These are phyloP conservation scores for Suillus decipiens DNA, from an alignment of 768 basidiomycete species.

Conservation along the genomic window DNA sequence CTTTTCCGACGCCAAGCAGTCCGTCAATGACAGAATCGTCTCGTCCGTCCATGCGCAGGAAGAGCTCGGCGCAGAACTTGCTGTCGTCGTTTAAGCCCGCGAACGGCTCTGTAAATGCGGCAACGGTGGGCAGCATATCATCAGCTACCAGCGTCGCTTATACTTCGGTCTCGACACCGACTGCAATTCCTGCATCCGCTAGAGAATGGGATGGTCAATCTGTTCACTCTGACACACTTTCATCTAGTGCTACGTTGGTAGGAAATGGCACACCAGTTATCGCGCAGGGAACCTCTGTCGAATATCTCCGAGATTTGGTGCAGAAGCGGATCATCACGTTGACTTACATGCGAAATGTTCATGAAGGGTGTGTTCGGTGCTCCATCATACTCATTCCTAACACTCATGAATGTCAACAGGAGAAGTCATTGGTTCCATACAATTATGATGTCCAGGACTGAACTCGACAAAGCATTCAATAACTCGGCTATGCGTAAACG, in stretches of 20 bases:
- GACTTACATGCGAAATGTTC: conserved; percentile 82
- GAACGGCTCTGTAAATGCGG: conserved; percentile 20
- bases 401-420: conserved; percentile 37
- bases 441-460: conserved; percentile 71
- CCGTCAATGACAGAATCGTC: conserved; percentile 32
- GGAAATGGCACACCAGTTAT: conserved; percentile 32
- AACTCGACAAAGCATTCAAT: conserved; percentile 74
- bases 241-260: conserved; percentile 42
- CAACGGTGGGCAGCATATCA: conserved; percentile 38
- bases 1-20: conserved; percentile 20
- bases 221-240: conserved; percentile 47
- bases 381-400: neutral
- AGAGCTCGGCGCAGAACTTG: conserved; percentile 84
- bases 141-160: conserved; percentile 41
- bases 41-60: conserved; percentile 75
- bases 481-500: conserved; percentile 78
- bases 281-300: conserved; percentile 69
- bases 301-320: conserved; percentile 76
- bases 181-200: conserved; percentile 40
- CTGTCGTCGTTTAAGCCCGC: conserved; percentile 68
- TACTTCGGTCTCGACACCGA: conserved; percentile 36
- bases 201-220: conserved; percentile 80
- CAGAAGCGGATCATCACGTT: conserved; percentile 85
- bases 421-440: conserved; percentile 90
- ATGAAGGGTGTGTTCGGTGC: conserved; percentile 69